Conservation (phyloP, 2,329 filamentous ascomycete species). For the Spiromastix sp. region DNA sequence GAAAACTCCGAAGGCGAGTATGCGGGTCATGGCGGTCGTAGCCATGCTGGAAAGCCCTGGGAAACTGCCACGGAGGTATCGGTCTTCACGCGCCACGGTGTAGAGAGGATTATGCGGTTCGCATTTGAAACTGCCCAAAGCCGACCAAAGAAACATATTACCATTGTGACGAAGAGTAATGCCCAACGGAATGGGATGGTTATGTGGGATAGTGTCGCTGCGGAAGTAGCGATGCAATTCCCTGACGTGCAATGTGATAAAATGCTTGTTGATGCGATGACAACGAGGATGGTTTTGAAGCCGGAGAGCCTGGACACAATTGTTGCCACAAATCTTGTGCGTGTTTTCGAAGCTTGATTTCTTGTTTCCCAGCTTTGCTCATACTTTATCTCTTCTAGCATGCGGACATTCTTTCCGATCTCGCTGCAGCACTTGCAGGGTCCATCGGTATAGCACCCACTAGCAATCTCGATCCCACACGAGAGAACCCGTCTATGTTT, state of each 20-base stretch:
- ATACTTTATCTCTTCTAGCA: constrained; percentile 21
- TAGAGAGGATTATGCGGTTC: constrained; percentile 43
- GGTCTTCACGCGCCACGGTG: constrained; percentile 43
- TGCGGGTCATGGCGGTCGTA: constrained; percentile 44
- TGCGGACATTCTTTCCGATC: constrained; percentile 59
- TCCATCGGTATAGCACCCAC: constrained; percentile 64
- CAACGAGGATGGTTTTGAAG: constrained; percentile 43
- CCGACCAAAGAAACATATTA: constrained; percentile 39
- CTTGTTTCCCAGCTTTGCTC: constrained; percentile 8
- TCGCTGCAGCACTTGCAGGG: constrained; percentile 59
- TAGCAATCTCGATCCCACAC: constrained; percentile 55
- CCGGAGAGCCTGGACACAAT: constrained; percentile 42
- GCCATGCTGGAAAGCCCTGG: constrained; percentile 41
- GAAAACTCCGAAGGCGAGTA: constrained; percentile 49
- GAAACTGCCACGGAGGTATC: constrained; percentile 43
- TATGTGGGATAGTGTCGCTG: constrained; percentile 45
- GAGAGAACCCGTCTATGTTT: constrained; percentile 51
- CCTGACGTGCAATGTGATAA: constrained; percentile 43
- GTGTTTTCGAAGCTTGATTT: not conserved
- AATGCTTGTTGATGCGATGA: constrained; percentile 50
- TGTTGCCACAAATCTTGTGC: constrained; percentile 41
- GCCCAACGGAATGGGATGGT: constrained; percentile 47
- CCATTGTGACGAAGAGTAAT: constrained; percentile 46
- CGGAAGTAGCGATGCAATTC: constrained; percentile 38
- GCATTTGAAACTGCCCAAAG: constrained; percentile 43